Conservation (phyloP, 164 flowering plant genomes). For the Platanus orientalis region DNA sequence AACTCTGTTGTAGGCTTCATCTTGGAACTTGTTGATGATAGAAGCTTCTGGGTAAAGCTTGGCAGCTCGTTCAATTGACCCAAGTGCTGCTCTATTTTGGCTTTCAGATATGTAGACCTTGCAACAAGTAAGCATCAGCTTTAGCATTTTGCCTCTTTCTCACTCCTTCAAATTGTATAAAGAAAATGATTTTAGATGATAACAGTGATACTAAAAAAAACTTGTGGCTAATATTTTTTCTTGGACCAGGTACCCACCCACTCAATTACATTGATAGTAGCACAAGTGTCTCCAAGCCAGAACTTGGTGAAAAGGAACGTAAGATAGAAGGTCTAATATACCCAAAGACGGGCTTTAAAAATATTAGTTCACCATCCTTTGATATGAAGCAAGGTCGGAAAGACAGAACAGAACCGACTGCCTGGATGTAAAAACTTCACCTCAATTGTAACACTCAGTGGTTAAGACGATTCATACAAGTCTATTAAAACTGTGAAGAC, state of each 20-base stretch:
- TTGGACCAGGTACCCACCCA: slow-evolving; percentile 8
- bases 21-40: slow-evolving; percentile 61
- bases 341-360: too few relatives aligned
- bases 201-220: slow-evolving; percentile 1
- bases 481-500: too few relatives aligned
- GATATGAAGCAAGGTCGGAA: too few relatives aligned
- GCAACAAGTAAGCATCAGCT: slow-evolving; percentile 56
- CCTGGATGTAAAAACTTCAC: too few relatives aligned
- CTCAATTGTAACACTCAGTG: too few relatives aligned
- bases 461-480: too few relatives aligned
- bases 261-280: not conserved
- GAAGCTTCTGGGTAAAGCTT: slow-evolving; percentile 44
- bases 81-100: slow-evolving; percentile 50
- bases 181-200: slow-evolving; percentile 16
- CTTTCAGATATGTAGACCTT: slow-evolving; percentile 71
- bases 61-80: slow-evolving; percentile 54
- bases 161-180: slow-evolving; percentile 21
- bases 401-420: too few relatives aligned
- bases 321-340: too few relatives aligned
- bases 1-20: slow-evolving; percentile 54
- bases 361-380: too few relatives aligned
- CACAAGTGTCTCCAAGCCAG: not conserved
- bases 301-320: too few relatives aligned
- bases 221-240: slow-evolving; percentile 1
- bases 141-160: slow-evolving; percentile 32